These are phyloP conservation scores for Chaetomiaceae sp. DNA, from an alignment of 2,329 filamentous ascomycete species.

Conservation along the genomic window DNA sequence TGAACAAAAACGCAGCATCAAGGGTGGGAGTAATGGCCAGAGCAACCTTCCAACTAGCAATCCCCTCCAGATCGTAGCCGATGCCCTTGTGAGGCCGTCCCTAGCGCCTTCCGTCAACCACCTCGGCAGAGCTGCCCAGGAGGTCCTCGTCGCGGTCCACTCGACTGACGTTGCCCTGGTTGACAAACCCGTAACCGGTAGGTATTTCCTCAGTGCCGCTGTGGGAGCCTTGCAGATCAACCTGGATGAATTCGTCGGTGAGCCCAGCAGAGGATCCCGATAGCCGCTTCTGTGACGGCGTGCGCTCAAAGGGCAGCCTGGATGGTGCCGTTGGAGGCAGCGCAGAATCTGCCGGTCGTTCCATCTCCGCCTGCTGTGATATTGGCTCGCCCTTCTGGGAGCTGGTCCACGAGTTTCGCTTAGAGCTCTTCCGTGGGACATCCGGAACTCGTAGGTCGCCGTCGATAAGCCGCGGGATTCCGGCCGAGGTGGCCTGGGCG, in stretches of 20 bases:
- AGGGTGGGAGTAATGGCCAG: too few relatives aligned
- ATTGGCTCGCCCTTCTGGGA: conserved; percentile 28
- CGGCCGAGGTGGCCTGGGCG: conserved; percentile 47
- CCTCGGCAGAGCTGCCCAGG: conserved; percentile 49
- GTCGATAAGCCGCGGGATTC: too few relatives aligned
- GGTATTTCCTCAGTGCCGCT: conserved; percentile 40
- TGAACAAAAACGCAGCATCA: too few relatives aligned
- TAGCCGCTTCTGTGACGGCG: conserved; percentile 45
- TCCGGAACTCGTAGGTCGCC: conserved; percentile 36
- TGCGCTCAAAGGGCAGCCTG: conserved; percentile 52
- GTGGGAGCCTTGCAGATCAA: conserved; percentile 31
- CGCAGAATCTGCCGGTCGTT: conserved; percentile 14
- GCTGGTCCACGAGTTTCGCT: conserved; percentile 43
- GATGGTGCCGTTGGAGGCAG: conserved; percentile 30
- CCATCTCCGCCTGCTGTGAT: conserved; percentile 9
- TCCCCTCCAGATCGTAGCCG: too few relatives aligned
- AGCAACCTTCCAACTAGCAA: too few relatives aligned
- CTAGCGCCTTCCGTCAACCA: conserved; percentile 40
- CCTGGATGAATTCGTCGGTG: conserved; percentile 40
- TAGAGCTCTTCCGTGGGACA: conserved; percentile 69
- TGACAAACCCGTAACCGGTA: conserved; percentile 51
- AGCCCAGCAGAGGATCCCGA: conserved; percentile 46
- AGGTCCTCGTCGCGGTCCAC: conserved; percentile 47
- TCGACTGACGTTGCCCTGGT: conserved; percentile 51
- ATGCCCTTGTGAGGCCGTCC: too few relatives aligned